A percentile compares a stretch with the other conserved stretches of the same genome.
These are phyloP conservation scores for Linaria vulgaris DNA, from an alignment of 257 asterid species.

Conservation along the genomic window DNA sequence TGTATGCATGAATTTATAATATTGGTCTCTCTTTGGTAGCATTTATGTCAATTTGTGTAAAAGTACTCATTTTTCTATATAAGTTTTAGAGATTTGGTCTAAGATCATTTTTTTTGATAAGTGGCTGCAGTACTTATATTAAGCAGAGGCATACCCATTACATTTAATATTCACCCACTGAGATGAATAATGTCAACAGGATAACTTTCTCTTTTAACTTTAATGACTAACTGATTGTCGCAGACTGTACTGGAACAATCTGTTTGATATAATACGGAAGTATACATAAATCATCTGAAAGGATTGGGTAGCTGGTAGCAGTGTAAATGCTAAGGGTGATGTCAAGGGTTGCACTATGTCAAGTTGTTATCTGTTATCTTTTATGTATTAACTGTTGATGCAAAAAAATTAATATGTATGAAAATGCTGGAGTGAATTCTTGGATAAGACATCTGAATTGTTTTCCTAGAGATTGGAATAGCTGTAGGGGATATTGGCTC, in stretches of 20 bases:
- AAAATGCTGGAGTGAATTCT: conserved; percentile 6
- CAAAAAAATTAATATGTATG: conserved; percentile 16
- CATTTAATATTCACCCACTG: background rate
- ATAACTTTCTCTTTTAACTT: background rate
- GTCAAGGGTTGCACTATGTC: background rate
- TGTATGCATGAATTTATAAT: conserved; percentile 1
- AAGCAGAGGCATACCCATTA: background rate
- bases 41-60: too few relatives aligned
- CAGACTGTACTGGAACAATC: conserved; percentile 4
- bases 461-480: conserved; percentile 14
- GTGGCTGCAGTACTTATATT: conserved; percentile 2
- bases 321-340: background rate
- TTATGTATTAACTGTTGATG: conserved; percentile 3
- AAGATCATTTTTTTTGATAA: conserved; percentile 1
- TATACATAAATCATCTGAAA: too few relatives aligned
- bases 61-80: background rate
- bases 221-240: background rate
- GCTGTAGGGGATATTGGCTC: conserved; percentile 10
- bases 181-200: background rate
- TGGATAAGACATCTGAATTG: conserved; percentile 1
- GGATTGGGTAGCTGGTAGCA: background rate
- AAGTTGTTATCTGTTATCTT: background rate
- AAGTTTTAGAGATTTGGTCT: background rate
- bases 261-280: background rate
- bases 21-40: background rate